Evolutionary conservation across 192 early-diverging fungal species (phyloP).

Genomic region (Coemansia sp.): DNA sequence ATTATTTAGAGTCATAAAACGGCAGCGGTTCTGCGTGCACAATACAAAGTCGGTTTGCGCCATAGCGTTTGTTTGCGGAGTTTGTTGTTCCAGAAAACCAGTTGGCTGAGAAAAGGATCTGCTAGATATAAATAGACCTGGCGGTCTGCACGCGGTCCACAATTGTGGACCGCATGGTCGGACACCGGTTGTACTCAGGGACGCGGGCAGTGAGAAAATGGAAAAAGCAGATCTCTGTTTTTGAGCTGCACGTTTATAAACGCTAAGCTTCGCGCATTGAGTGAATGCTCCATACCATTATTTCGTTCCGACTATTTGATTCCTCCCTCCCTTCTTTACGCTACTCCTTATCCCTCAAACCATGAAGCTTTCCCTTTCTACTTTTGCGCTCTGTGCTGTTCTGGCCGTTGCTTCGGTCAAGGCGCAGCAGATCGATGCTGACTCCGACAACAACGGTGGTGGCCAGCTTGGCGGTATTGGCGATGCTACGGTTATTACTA

Average conservation of each 20-base stretch:
- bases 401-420: slow-evolving; percentile 7
- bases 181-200: not conserved
- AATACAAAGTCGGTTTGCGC: too few species aligned
- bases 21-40: too few species aligned
- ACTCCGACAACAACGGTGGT: not conserved
- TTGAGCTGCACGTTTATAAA: not conserved
- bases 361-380: slow-evolving; percentile 12
- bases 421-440: slow-evolving; percentile 7
- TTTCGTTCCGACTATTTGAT: not conserved
- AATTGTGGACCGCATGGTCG: not conserved
- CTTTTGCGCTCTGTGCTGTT: slow-evolving; percentile 4
- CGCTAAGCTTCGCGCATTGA: not conserved
- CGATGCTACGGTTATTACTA: slow-evolving; percentile 8
- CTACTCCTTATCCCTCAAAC: not conserved
- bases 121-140: too few species aligned
- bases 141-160: not conserved
- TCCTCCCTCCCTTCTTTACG: not conserved
- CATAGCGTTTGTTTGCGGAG: too few species aligned
- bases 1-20: too few species aligned
- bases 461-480: slow-evolving; percentile 5
- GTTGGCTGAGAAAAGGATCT: too few species aligned
- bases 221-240: not conserved
- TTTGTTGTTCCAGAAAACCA: too few species aligned
- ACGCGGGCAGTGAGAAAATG: not conserved
- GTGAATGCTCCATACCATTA: not conserved